Evolutionary conservation across 2,329 filamentous ascomycete species (phyloP).

Genomic region (Dryadomyces quercivorus): DNA sequence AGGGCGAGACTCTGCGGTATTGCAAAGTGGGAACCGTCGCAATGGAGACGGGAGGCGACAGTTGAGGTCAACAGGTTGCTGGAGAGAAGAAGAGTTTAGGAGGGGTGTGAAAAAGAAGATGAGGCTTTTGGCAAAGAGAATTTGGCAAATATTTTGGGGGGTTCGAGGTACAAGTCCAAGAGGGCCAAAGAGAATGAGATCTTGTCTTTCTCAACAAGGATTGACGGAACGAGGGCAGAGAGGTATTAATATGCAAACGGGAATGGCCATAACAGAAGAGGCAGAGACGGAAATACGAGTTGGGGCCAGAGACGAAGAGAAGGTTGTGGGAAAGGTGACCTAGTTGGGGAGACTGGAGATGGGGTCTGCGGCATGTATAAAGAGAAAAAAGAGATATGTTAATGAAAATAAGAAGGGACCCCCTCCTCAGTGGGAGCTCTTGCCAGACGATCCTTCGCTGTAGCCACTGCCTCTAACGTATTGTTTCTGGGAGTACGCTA

Average conservation of each 20-base stretch:
- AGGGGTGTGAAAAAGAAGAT: background rate
- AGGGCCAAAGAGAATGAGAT: background rate
- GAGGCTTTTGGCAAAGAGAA: background rate
- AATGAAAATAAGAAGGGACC: conserved; percentile 7
- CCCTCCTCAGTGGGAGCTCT: conserved; percentile 1
- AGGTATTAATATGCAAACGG: conserved; percentile 27
- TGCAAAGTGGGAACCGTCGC: background rate
- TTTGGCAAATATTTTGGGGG: too few relatives aligned
- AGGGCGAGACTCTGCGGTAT: background rate
- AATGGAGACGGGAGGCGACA: background rate
- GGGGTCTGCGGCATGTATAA: conserved; percentile 7
- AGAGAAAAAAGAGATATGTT: conserved; percentile 7
- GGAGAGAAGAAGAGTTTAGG: background rate
- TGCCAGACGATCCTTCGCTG: conserved; percentile 11
- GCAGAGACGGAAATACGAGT: background rate
- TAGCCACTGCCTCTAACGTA: conserved; percentile 5
- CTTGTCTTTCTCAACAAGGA: background rate
- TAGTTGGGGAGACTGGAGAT: conserved; percentile 9
- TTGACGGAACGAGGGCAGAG: conserved; percentile 24
- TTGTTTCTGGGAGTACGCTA: conserved; percentile 3
- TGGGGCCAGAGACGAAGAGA: background rate
- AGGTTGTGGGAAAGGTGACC: background rate
- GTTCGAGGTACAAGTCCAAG: background rate
- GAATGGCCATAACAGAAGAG: conserved; percentile 17
- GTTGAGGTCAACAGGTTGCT: too few relatives aligned